phyloP scores from a whole-genome alignment of 2,329 filamentous ascomycete genomes.

The Penicillium sp. region DNA sequence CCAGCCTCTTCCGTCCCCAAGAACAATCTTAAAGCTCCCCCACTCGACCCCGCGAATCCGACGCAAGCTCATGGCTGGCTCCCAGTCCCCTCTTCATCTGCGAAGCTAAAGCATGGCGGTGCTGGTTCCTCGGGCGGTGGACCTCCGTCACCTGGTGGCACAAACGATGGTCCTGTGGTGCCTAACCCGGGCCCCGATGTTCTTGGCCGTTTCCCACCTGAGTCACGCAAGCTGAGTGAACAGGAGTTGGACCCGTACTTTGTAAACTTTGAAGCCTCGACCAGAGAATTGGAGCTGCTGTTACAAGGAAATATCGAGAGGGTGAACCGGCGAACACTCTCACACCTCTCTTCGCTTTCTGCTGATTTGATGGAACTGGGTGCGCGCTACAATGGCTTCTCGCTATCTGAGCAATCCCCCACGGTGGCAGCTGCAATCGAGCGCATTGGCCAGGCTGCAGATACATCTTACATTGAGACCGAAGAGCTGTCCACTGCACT shows the following conservation, averaged over 20 bases:
- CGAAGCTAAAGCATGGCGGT: slow-evolving; percentile 70
- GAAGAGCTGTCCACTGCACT: slow-evolving; percentile 84
- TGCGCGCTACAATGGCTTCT: slow-evolving; percentile 96
- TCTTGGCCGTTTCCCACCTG: slow-evolving; percentile 79
- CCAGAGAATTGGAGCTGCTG: slow-evolving; percentile 84
- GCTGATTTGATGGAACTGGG: slow-evolving; percentile 90
- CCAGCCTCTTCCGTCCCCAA: slow-evolving; percentile 91
- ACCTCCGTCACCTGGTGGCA: slow-evolving; percentile 49
- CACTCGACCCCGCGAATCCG: slow-evolving; percentile 90
- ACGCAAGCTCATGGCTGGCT: slow-evolving; percentile 83
- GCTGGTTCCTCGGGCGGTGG: slow-evolving; percentile 45
- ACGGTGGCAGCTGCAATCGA: slow-evolving; percentile 92
- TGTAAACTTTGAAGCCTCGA: slow-evolving; percentile 86
- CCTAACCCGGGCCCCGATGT: slow-evolving; percentile 62
- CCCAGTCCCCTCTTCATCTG: slow-evolving; percentile 79
- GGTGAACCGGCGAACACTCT: slow-evolving; percentile 85
- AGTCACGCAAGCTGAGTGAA: slow-evolving; percentile 74
- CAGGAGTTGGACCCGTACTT: slow-evolving; percentile 96
- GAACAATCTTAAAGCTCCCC: slow-evolving; percentile 91
- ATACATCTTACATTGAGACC: slow-evolving; percentile 93
- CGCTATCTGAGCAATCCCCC: slow-evolving; percentile 85
- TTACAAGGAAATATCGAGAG: slow-evolving; percentile 95
- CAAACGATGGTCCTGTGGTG: slow-evolving; percentile 58
- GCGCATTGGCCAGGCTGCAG: slow-evolving; percentile 88
- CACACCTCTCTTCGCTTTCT: slow-evolving; percentile 79